Evolutionary conservation across 1,284 basidiomycete species (phyloP).

Genomic region (Cutaneotrichosporon curvatum): DNA sequence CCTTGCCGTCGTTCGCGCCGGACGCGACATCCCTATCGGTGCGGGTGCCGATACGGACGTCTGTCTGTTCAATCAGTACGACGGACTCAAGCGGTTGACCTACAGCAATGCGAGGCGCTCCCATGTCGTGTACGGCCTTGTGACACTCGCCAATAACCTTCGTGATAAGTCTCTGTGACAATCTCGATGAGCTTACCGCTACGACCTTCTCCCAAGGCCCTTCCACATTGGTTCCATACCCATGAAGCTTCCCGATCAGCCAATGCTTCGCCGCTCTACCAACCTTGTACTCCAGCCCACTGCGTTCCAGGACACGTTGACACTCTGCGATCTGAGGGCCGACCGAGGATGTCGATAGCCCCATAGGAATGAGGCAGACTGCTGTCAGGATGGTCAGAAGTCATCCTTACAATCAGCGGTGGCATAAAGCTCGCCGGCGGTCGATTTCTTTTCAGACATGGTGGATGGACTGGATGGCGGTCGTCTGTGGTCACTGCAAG

Average conservation of each 20-base stretch:
- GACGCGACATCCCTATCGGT: conserved; percentile 59
- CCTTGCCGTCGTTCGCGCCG: conserved; percentile 70
- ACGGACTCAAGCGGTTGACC: conserved; percentile 5
- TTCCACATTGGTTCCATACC: conserved; percentile 83
- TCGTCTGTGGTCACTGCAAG: too few species aligned
- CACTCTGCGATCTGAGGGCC: conserved; percentile 54
- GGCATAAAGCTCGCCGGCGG: conserved; percentile 15
- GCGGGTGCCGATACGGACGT: conserved; percentile 86
- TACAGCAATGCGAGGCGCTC: conserved; percentile 39
- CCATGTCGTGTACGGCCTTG: conserved; percentile 66
- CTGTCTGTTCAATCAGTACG: conserved; percentile 55
- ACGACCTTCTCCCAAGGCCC: conserved; percentile 74
- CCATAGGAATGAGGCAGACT: conserved; percentile 48
- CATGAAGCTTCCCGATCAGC: conserved; percentile 39
- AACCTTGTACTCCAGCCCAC: conserved; percentile 75
- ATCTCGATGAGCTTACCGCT: conserved; percentile 18
- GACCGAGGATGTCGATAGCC: conserved; percentile 40
- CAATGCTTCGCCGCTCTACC: background rate
- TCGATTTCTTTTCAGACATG: conserved; percentile 2
- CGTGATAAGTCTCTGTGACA: background rate
- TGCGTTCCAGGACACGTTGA: conserved; percentile 68
- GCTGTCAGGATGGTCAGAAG: background rate
- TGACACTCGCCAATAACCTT: conserved; percentile 63
- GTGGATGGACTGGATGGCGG: background rate
- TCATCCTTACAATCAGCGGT: conserved; percentile 19